phyloP scores from a whole-genome alignment of 345 rosid genomes.

The Aquilaria sinensis region DNA sequence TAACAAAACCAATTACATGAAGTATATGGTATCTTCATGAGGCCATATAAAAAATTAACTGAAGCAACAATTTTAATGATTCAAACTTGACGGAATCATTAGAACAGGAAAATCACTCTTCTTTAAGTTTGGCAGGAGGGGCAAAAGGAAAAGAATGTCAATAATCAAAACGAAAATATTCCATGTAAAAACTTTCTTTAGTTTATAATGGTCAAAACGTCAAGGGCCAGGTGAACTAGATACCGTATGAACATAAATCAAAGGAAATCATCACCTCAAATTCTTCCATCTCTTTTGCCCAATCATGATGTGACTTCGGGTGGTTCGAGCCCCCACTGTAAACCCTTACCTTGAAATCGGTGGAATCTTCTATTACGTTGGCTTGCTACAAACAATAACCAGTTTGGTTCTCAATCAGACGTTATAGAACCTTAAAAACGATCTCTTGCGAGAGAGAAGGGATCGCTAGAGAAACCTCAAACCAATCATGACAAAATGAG shows the following conservation, averaged over 20 bases:
- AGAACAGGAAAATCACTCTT: no score
- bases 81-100: no score
- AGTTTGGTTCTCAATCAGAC: constrained; percentile 14
- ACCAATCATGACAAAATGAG: no score
- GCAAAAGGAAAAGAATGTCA: no score
- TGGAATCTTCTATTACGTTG: constrained; percentile 63
- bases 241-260: not conserved
- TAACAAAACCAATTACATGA: no score
- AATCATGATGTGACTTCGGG: constrained; percentile 48
- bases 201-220: not conserved
- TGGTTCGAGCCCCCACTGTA: constrained; percentile 54
- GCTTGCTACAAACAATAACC: constrained; percentile 63
- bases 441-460: not conserved
- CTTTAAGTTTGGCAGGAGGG: no score
- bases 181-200: not conserved
- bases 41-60: no score
- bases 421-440: not conserved
- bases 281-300: constrained; percentile 67
- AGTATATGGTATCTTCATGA: no score
- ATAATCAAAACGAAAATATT: no score
- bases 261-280: constrained; percentile 56
- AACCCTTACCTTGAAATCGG: constrained; percentile 62
- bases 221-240: not conserved
- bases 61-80: no score
- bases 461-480: no score